These are phyloP conservation scores for Nemophila menziesii DNA, from an alignment of 257 asterid genomes.

Conservation along the genomic window DNA sequence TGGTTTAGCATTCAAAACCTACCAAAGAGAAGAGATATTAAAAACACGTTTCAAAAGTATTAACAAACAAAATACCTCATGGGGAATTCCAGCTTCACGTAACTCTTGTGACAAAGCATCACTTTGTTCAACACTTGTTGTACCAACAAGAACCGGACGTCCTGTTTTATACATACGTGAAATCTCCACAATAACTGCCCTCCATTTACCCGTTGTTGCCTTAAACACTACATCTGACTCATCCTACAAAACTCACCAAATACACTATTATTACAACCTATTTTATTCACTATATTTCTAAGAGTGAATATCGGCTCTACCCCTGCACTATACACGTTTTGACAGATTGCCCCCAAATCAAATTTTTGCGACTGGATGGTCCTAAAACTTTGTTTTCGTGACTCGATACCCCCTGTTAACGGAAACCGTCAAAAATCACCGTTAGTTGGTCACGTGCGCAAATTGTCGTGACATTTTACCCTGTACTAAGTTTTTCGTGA, in stretches of 20 bases:
- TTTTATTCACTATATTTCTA: too few species aligned
- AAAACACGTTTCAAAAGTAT: neutral
- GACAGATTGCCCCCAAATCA: too few species aligned
- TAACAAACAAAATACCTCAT: constrained; percentile 50
- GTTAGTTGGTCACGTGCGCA: neutral
- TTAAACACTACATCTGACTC: constrained; percentile 95
- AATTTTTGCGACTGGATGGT: too few species aligned
- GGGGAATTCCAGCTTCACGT: constrained; percentile 73
- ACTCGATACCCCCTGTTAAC: too few species aligned
- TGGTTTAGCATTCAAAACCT: constrained; percentile 99
- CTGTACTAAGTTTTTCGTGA: too few species aligned
- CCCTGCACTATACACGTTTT: too few species aligned
- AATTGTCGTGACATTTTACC: too few species aligned
- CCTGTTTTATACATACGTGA: constrained; percentile 96
- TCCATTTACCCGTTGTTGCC: constrained; percentile 89
- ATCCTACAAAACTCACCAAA: constrained; percentile 41
- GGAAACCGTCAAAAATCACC: neutral
- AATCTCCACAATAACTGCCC: constrained; percentile 92
- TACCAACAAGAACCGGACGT: constrained; percentile 95
- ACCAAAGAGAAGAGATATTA: constrained; percentile 6
- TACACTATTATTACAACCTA: neutral
- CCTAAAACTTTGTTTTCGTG: too few species aligned
- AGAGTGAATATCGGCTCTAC: neutral
- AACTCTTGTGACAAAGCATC: constrained; percentile 81
- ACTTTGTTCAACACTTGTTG: constrained; percentile 99